Conservation (phyloP, 306 rosid genomes). For the Fagus crenata region DNA sequence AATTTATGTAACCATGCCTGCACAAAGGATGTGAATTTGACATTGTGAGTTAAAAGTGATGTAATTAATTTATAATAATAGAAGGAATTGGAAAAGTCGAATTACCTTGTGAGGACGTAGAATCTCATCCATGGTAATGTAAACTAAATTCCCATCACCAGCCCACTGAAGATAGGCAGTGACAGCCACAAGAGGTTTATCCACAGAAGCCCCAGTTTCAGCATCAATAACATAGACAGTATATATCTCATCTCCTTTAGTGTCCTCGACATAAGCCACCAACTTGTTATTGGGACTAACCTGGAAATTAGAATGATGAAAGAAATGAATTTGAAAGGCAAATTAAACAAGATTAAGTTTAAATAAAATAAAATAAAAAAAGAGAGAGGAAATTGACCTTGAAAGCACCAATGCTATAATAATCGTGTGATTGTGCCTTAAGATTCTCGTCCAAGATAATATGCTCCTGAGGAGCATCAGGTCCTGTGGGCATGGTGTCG, state of each 20-base stretch:
- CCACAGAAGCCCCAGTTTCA: slow-evolving; percentile 62
- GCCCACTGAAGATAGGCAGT: slow-evolving; percentile 77
- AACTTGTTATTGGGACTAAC: slow-evolving; percentile 80
- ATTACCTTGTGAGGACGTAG: slow-evolving; percentile 90
- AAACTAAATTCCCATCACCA: slow-evolving; percentile 65
- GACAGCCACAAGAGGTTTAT: slow-evolving; percentile 54
- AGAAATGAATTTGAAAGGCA: too few relatives aligned
- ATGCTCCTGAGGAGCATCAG: slow-evolving; percentile 68
- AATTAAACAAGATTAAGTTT: too few relatives aligned
- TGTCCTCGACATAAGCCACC: slow-evolving; percentile 89
- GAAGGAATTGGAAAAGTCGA: slow-evolving; percentile 16
- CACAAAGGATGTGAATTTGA: too few relatives aligned
- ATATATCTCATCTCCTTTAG: slow-evolving; percentile 91
- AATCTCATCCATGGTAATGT: slow-evolving; percentile 78
- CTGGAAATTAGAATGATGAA: too few relatives aligned
- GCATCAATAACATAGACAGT: slow-evolving; percentile 71
- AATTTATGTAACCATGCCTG: slow-evolving; percentile 88
- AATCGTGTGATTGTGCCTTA: slow-evolving; percentile 61
- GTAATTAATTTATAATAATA: not conserved
- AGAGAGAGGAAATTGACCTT: slow-evolving; percentile 8
- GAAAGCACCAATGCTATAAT: slow-evolving; percentile 59
- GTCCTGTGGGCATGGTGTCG: slow-evolving; percentile 70
- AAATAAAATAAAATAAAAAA: too few relatives aligned
- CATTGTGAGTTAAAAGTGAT: too few relatives aligned
- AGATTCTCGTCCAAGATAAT: slow-evolving; percentile 83